Evolutionary conservation across 805 yeast genomes (phyloP), one percentile per base, ranked within the genome.

Genomic region (Wickerhamomyces ciferrii): DNA sequence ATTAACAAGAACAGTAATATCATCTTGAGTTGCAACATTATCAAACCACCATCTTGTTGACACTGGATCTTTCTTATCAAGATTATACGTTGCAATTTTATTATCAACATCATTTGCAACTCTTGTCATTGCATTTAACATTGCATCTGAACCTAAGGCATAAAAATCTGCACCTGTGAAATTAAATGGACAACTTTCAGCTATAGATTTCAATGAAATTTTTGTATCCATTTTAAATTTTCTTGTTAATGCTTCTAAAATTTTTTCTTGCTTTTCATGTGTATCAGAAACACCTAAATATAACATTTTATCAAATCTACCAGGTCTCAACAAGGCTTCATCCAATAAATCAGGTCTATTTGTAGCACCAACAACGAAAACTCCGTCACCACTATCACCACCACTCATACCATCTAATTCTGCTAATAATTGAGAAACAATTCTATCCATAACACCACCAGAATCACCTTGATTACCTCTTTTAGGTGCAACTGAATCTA

Each of bases 381-480:
- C 97, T 6, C 97, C 98, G 48, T 84, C 90, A 31, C 61, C 85
- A 9, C 76, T 74, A 48, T 76, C 82, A 7, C 85, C 85, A 10
- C 84, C 84, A 58, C 95, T 84, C 97, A 92, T 92, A 23, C 98
- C 98, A 62, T 94, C 99, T 39, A 94, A 71, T 63, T 94, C 99
- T 0, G 98, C 97, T 44, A 94, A 71, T 36, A 94, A 69, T 64
- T 94, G 99, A 0, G 97, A 91, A 0, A 94, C 99, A 53, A 94
- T 94, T 65, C 99, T 78, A 62, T 94, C 99, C 99, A 94, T 94
- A 2, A 94, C 98, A 54, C 98, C 99, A 17, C 98, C 98, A 2
- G 97, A 90, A 65, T 94, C 99, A 21, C 99, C 98, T 61, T 94
- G 97, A 62, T 92, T 91, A 25, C 99, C 99, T 71, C 98, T 82